A percentile compares a stretch with the other conserved stretches of the same genome.
phyloP scores from a whole-genome alignment of 2,329 filamentous ascomycete genomes.

The Colletotrichum sansevieriae region DNA sequence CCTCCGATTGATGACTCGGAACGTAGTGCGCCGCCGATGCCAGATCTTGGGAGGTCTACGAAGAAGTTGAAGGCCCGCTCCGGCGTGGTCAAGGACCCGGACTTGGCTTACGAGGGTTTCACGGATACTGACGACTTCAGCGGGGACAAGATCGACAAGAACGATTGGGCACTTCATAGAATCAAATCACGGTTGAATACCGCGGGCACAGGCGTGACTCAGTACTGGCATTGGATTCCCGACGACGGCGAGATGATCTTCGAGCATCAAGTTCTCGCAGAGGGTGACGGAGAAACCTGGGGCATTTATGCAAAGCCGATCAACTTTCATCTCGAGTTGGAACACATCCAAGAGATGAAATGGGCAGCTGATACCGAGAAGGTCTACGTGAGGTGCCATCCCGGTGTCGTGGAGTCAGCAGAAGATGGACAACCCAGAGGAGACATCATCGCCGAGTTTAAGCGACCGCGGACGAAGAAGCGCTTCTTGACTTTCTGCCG shows the following conservation, averaged over 20 bases:
- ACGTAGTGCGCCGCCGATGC: conserved; percentile 21
- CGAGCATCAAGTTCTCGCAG: conserved; percentile 67
- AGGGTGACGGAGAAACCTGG: conserved; percentile 60
- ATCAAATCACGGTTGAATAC: conserved; percentile 63
- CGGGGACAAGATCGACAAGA: conserved; percentile 56
- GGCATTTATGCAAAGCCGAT: conserved; percentile 63
- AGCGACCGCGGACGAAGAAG: conserved; percentile 64
- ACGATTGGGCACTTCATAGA: conserved; percentile 66
- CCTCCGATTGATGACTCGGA: conserved; percentile 4
- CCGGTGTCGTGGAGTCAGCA: conserved; percentile 46
- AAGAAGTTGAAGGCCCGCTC: conserved; percentile 29
- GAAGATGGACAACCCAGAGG: conserved; percentile 55
- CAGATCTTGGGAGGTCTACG: conserved; percentile 19
- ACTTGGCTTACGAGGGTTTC: conserved; percentile 60
- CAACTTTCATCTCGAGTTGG: conserved; percentile 63
- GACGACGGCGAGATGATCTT: conserved; percentile 55
- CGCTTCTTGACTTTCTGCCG: conserved; percentile 64
- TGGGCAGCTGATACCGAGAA: conserved; percentile 59
- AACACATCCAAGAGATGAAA: conserved; percentile 60
- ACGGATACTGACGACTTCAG: conserved; percentile 67
- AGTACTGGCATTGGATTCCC: conserved; percentile 68
- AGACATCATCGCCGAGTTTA: conserved; percentile 65
- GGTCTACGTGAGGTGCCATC: conserved; percentile 55
- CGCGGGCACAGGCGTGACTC: conserved; percentile 62
- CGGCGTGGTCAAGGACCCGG: conserved; percentile 47